Percentiles rank a stretch among this genome's conserved stretches.
These are phyloP conservation scores for Tolypocladium inflatum DNA, from an alignment of 2,329 filamentous ascomycete species.

Conservation along the genomic window DNA sequence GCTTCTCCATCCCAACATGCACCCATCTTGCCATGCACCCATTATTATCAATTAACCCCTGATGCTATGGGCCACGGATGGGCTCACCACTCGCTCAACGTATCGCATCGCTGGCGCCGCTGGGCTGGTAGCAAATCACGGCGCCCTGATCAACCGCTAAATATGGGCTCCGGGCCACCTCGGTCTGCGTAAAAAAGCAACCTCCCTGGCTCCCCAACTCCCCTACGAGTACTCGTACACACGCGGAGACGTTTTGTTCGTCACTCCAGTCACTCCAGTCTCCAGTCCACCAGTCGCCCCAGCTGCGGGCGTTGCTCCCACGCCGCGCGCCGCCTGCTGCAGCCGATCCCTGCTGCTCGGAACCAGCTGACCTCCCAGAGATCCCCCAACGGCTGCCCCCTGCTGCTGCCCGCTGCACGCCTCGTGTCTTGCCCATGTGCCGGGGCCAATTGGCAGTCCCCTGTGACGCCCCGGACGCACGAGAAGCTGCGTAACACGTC, in stretches of 20 bases:
- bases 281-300: not conserved
- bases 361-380: not conserved
- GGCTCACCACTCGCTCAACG: not conserved
- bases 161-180: not conserved
- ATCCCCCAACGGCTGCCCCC: not conserved
- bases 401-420: not conserved
- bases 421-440: not conserved
- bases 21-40: not conserved
- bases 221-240: not conserved
- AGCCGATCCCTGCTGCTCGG: not conserved
- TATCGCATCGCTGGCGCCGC: conserved; percentile 2
- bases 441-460: not conserved
- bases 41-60: not conserved
- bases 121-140: conserved; percentile 2
- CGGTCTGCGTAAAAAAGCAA: not conserved
- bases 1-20: not conserved
- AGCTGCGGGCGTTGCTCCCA: not conserved
- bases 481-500: not conserved
- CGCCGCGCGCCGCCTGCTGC: not conserved
- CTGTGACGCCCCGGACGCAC: not conserved
- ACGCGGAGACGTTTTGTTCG: not conserved
- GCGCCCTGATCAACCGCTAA: not conserved
- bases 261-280: not conserved
- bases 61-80: not conserved
- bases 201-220: not conserved